Conservation (phyloP, 2,329 filamentous ascomycete species). For the Ceratocystis colombiana region DNA sequence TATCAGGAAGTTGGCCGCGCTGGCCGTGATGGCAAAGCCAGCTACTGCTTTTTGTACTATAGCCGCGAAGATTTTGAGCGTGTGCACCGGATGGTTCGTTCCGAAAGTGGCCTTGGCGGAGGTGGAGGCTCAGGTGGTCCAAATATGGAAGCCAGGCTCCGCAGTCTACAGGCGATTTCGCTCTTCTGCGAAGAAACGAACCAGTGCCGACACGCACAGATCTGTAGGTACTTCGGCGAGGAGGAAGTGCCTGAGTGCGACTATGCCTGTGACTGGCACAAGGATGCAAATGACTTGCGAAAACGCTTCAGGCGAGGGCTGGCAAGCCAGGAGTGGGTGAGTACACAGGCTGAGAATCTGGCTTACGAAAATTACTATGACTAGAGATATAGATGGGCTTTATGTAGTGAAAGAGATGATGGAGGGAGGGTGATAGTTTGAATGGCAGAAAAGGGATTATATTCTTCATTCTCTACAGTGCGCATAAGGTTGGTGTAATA, state of each 20-base stretch:
- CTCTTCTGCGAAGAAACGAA: constrained; percentile 70
- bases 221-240: constrained; percentile 71
- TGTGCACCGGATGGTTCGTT: constrained; percentile 46
- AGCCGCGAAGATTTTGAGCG: constrained; percentile 76
- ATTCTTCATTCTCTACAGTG: not conserved
- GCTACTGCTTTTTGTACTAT: constrained; percentile 83
- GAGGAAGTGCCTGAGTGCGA: constrained; percentile 49
- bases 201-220: constrained; percentile 63
- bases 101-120: constrained; percentile 11
- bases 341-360: constrained; percentile 51
- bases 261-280: constrained; percentile 70
- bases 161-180: constrained; percentile 59
- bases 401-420: not conserved
- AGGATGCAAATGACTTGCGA: constrained; percentile 51
- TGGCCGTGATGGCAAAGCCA: constrained; percentile 78
- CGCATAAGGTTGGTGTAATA: not conserved
- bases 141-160: constrained; percentile 40
- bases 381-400: constrained; percentile 19
- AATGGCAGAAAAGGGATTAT: not conserved
- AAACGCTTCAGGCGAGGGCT: constrained; percentile 47
- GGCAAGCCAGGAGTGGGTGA: constrained; percentile 52
- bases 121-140: constrained; percentile 8
- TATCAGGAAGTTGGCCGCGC: constrained; percentile 93
- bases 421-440: not conserved
- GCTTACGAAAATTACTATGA: constrained; percentile 47